phyloP scores from a whole-genome alignment of 2,329 filamentous ascomycete genomes.

The Aspergillus udagawae region DNA sequence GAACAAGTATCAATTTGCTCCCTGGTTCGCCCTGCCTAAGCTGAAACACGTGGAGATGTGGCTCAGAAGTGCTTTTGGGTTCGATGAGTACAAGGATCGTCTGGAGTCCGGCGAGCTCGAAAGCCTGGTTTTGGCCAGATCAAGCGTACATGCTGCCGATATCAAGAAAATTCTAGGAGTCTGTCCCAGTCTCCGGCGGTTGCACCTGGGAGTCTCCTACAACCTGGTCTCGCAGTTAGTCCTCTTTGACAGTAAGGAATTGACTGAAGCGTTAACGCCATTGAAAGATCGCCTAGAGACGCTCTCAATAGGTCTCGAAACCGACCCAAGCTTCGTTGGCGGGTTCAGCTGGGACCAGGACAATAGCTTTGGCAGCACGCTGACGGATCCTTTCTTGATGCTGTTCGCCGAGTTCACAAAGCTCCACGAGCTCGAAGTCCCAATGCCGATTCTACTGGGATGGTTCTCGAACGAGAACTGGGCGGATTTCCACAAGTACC shows the following conservation, averaged over 20 bases:
- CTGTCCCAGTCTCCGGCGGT: not conserved
- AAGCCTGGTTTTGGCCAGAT: not conserved
- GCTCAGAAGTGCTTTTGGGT: not conserved
- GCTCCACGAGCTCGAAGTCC: not conserved
- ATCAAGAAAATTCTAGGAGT: not conserved
- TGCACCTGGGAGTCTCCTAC: not conserved
- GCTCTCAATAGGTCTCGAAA: not conserved
- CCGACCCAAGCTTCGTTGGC: not conserved
- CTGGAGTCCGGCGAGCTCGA: not conserved
- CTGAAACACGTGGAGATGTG: not conserved
- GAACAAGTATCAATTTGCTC: not conserved
- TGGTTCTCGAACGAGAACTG: not conserved
- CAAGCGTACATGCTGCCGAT: not conserved
- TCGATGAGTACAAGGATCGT: not conserved
- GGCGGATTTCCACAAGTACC: not conserved
- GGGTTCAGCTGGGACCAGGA: not conserved
- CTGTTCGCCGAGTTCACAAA: not conserved
- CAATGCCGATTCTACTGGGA: not conserved
- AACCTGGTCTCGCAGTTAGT: not conserved
- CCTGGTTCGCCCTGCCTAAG: not conserved
- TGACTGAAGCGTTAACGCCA: not conserved
- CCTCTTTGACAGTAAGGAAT: not conserved
- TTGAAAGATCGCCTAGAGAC: not conserved
- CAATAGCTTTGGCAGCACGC: not conserved
- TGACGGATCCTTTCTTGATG: not conserved